phyloP scores from a whole-genome alignment of 2,329 filamentous ascomycete species.

The Escovopsis sp. region DNA sequence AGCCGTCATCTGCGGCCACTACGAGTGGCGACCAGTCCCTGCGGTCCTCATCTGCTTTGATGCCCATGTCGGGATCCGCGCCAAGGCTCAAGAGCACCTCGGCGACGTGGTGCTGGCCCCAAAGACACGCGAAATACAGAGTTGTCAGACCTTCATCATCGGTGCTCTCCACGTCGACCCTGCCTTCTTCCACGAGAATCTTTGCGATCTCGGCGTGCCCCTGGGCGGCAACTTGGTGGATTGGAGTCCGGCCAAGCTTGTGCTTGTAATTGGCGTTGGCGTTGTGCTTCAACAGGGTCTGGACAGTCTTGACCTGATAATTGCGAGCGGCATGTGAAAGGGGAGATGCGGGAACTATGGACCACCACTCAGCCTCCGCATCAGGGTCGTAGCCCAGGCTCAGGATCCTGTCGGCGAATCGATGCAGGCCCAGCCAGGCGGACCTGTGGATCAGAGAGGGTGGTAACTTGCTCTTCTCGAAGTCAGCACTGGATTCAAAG shows the following conservation, averaged over 20 bases:
- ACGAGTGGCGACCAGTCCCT: slow-evolving; percentile 5
- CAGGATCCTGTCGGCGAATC: slow-evolving; percentile 5
- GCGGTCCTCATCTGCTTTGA: slow-evolving; percentile 1
- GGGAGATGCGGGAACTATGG: slow-evolving; percentile 1
- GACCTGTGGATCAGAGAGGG: slow-evolving; percentile 2
- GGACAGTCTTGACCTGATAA: slow-evolving; percentile 2
- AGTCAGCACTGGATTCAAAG: neutral
- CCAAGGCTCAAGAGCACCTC: slow-evolving; percentile 2
- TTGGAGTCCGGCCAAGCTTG: neutral
- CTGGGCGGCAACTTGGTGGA: slow-evolving; percentile 4
- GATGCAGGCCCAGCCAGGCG: slow-evolving; percentile 4
- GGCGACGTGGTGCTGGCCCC: slow-evolving; percentile 4
- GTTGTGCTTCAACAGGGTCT: slow-evolving; percentile 3
- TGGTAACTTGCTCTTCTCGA: neutral
- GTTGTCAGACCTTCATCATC: slow-evolving; percentile 3
- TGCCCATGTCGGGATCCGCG: slow-evolving; percentile 6
- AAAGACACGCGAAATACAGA: slow-evolving; percentile 5
- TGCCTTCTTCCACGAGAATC: slow-evolving; percentile 5
- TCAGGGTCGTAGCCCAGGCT: slow-evolving; percentile 2
- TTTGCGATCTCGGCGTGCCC: slow-evolving; percentile 4
- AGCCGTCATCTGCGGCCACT: slow-evolving; percentile 5
- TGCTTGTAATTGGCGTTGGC: slow-evolving; percentile 1
- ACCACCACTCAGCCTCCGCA: neutral
- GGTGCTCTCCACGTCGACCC: slow-evolving; percentile 2
- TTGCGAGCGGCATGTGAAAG: slow-evolving; percentile 5